These are phyloP conservation scores for Clitoria ternatea DNA, from an alignment of 306 rosid species.

Conservation along the genomic window DNA sequence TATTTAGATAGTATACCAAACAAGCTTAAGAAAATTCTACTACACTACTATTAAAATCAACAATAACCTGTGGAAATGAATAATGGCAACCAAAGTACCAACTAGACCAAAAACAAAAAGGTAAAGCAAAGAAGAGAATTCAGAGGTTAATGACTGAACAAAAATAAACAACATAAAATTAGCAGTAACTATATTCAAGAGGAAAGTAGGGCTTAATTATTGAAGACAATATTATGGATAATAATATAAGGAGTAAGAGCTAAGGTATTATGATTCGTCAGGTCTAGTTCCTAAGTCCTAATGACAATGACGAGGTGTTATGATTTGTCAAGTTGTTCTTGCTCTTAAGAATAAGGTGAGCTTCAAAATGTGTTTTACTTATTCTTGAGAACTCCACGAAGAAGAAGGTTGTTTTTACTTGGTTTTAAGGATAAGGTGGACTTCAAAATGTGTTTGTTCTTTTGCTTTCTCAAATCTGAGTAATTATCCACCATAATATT, in stretches of 20 bases:
- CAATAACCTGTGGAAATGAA: not conserved
- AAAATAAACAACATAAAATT: not conserved
- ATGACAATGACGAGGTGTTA: too few relatives aligned
- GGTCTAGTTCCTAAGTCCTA: not conserved
- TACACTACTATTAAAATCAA: not conserved
- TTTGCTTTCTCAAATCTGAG: too few relatives aligned
- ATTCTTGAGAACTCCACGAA: too few relatives aligned
- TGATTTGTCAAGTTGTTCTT: too few relatives aligned
- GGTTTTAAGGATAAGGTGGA: too few relatives aligned
- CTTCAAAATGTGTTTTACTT: too few relatives aligned
- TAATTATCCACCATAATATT: too few relatives aligned
- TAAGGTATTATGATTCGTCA: not conserved
- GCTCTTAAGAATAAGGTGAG: too few relatives aligned
- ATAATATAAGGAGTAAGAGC: too few relatives aligned
- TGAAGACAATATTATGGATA: not conserved
- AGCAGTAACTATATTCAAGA: not conserved
- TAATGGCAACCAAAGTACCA: not conserved
- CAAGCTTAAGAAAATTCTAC: not conserved
- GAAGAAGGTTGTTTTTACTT: too few relatives aligned
- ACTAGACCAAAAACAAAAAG: not conserved
- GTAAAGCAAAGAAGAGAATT: not conserved
- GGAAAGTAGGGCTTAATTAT: not conserved
- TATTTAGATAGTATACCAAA: too few relatives aligned
- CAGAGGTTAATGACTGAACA: not conserved
- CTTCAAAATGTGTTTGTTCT: too few relatives aligned